Base-by-base conservation (phyloP, 139 green algal species). In the Chlorella sorokiniana region DNA sequence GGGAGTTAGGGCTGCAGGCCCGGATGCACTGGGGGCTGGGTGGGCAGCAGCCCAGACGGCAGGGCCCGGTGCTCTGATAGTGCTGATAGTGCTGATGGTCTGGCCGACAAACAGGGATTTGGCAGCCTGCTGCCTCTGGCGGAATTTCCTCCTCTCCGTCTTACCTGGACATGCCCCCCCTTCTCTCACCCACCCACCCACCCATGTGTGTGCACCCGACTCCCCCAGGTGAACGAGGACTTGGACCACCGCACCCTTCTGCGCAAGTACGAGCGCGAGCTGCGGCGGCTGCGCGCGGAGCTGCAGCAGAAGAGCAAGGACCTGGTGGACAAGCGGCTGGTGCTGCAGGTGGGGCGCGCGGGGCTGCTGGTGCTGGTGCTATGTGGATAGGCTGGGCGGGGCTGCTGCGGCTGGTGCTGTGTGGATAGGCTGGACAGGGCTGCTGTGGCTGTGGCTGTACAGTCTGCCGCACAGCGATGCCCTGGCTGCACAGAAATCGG, bases 201-300 rank as follows among this genome's bases (percentile, higher is more conserved):
- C n/a, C n/a, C n/a, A n/a, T n/a, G n/a, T n/a, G n/a, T n/a, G 14
- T 56, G 48, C 48, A 56, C 16, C 48, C 63, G 31, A 16, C 38
- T 35, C 2, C 42, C n/a, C 0, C 52, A 90, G 31, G 93, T 98
- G n/a, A 99, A 99, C 83, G 94, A 98, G 90, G 94, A 98, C 86
- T 81, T 95, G 64, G 95, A 99, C 89, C 95, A 98, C 81, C 89
- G 92, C 69, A 97, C 96, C 41, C 88, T 99, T 88, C 89, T 99
- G 79, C 87, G 93, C 52, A 97, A 96, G 89, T 98, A 98, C 83
- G 96, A 99, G 91, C 86, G 86, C 0, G 96, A 99, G 90, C 91
- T 99, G 82, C 88, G 91, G 62, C 82, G 85, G 64, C 89, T 99
- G 85, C 86, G 94, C 2, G 90, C 89, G 9, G 96, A 99, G 92